phyloP scores from a whole-genome alignment of 805 yeast genomes.

The Metschnikowia amazonensis region DNA sequence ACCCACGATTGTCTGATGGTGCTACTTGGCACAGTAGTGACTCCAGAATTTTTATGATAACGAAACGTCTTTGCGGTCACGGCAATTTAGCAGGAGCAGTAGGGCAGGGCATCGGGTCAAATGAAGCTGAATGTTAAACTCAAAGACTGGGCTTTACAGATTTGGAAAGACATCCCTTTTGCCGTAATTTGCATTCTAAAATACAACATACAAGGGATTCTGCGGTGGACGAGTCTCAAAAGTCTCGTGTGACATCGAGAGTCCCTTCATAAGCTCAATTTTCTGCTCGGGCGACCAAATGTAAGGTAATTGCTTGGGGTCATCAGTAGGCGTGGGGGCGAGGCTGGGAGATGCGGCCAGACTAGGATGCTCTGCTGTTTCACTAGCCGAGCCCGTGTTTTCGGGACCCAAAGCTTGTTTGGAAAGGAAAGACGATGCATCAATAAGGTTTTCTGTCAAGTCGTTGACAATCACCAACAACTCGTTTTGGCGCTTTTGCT shows the following conservation, averaged over 20 bases:
- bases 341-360: constrained; percentile 9
- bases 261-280: constrained; percentile 21
- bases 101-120: too few relatives aligned
- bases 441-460: constrained; percentile 31
- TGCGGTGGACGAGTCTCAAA: constrained; percentile 10
- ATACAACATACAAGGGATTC: constrained; percentile 16
- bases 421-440: constrained; percentile 32
- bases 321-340: constrained; percentile 12
- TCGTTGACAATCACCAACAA: constrained; percentile 45
- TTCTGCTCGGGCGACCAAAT: constrained; percentile 25
- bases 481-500: constrained; percentile 45
- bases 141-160: too few relatives aligned
- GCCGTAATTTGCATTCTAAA: constrained; percentile 1
- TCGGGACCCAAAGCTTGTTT: constrained; percentile 7
- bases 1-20: too few relatives aligned
- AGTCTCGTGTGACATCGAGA: constrained; percentile 17
- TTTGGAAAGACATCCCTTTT: too few relatives aligned
- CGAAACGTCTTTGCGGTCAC: not conserved
- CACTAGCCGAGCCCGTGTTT: constrained; percentile 9
- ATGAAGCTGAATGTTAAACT: too few relatives aligned
- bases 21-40: too few relatives aligned
- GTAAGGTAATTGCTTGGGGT: constrained; percentile 20
- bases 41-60: not conserved
- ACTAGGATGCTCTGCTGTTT: constrained; percentile 7
- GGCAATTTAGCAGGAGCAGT: not conserved